phyloP scores from a whole-genome alignment of 2,329 filamentous ascomycete species.

The Pseudocercospora vitis region DNA sequence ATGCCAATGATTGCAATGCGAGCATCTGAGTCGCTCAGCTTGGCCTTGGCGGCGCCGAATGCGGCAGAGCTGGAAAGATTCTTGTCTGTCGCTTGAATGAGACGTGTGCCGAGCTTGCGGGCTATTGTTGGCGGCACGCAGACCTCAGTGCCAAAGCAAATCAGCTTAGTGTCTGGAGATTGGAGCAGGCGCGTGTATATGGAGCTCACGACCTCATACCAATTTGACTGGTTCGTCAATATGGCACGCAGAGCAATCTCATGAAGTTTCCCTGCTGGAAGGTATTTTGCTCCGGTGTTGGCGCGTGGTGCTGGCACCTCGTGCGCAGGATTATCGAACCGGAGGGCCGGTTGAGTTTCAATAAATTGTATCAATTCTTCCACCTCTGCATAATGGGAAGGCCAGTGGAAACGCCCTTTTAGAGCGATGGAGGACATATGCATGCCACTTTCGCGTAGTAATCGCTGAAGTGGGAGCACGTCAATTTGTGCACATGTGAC shows the following conservation, averaged over 20 bases:
- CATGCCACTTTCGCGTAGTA: not conserved
- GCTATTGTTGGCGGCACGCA: not conserved
- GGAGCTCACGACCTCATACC: slow-evolving; percentile 9
- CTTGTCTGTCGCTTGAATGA: not conserved
- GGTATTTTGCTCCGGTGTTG: not conserved
- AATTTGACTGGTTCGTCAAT: slow-evolving; percentile 9
- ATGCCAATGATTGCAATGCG: slow-evolving; percentile 23
- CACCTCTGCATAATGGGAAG: not conserved
- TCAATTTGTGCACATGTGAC: not conserved
- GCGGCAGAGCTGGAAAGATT: not conserved
- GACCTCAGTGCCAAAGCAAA: not conserved
- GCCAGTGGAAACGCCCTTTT: not conserved
- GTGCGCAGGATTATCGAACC: not conserved
- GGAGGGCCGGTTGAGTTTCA: not conserved
- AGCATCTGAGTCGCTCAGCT: not conserved
- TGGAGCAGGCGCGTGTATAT: slow-evolving; percentile 4
- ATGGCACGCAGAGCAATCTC: slow-evolving; percentile 7
- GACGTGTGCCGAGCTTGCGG: not conserved
- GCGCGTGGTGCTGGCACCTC: not conserved
- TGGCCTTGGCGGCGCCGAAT: too few species aligned
- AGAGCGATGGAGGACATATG: not conserved
- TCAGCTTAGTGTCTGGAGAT: slow-evolving; percentile 1
- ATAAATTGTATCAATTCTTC: not conserved
- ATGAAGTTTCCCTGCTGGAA: not conserved
- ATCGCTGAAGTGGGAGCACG: not conserved